Percentiles rank a stretch among this genome's conserved stretches.
These are phyloP conservation scores for Dendryphion nanum DNA, from an alignment of 2,329 filamentous ascomycete genomes.

Conservation along the genomic window DNA sequence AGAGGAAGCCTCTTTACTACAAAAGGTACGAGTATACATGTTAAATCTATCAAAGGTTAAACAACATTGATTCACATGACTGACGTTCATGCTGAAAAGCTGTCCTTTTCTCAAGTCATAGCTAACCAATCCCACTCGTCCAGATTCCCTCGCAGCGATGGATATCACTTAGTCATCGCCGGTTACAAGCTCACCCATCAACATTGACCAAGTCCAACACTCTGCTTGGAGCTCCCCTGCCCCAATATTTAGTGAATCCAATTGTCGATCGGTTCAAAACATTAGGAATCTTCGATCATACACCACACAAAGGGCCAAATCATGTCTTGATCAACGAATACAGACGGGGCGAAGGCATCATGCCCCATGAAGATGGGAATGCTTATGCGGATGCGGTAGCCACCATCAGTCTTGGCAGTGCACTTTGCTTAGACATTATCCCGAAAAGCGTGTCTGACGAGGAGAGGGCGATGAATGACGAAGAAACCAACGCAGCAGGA, in stretches of 20 bases:
- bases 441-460: constrained; percentile 35
- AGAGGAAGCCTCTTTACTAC: constrained; percentile 70
- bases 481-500: not conserved
- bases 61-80: too few relatives aligned
- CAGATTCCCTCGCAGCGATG: constrained; percentile 61
- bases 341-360: constrained; percentile 82
- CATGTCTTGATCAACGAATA: constrained; percentile 97
- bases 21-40: constrained; percentile 56
- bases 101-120: too few relatives aligned
- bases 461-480: not conserved
- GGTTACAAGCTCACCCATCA: constrained; percentile 88
- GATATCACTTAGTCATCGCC: constrained; percentile 83
- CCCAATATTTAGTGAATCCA: constrained; percentile 70
- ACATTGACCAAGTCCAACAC: constrained; percentile 69
- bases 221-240: constrained; percentile 72
- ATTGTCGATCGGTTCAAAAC: constrained; percentile 59
- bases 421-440: constrained; percentile 75
- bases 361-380: constrained; percentile 90
- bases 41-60: too few relatives aligned
- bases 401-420: constrained; percentile 80
- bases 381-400: constrained; percentile 88
- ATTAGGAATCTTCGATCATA: constrained; percentile 55
- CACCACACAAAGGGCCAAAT: constrained; percentile 76
- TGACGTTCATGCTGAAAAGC: too few relatives aligned
- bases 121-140: not conserved